Base-by-base conservation (phyloP, 306 rosid genomes). In the Vachellia collinsii region DNA sequence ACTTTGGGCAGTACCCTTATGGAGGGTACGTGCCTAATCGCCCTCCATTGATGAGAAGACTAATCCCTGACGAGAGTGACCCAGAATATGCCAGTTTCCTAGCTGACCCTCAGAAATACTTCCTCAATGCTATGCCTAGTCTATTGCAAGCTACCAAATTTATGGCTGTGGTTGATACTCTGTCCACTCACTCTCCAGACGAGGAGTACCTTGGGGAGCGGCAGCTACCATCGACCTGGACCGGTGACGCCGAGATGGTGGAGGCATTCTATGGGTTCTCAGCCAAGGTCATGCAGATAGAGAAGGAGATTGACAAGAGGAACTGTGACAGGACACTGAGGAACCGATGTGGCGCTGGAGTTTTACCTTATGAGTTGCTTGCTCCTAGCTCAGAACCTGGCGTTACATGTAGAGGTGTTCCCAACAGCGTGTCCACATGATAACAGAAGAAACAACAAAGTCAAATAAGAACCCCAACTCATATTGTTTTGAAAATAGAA, bases 11-110 rank as follows among this genome's bases (percentile, higher is more conserved):
- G 85, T 95, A 95, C 77, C 97, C 99, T 4, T 95, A 95, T 39
- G 99, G 98, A 0, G 99, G 99, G 0, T 95, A 90, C 12, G 94
- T 95, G 11, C 99, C 99, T 0, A 95, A 93, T 66, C 95, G 98
- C 9, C 99, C 99, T 0, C 98, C 99, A 1, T 61, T 95, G 9
- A 89, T 89, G 94, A 84, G 99, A 72, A 87, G 99, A 42, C 8
- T 91, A 14, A 84, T 95, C 16, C 99, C 99, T 0, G 96, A 91
- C 46, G 96, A 93, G 70, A 62, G 59, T 77, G 99, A 95, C 44
- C 97, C 93, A 0, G 99, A 95, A 72, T 85, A 90, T 51, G 72
- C 69, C 5, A 89, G 72, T 38, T 95, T 95, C 79, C 14, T 83
- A 1, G 90, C 93, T 0, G 98, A 95, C 70, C 99, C 99, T 6